Conservation (phyloP, 2,329 filamentous ascomycete species). For the Penicillium thymicola region DNA sequence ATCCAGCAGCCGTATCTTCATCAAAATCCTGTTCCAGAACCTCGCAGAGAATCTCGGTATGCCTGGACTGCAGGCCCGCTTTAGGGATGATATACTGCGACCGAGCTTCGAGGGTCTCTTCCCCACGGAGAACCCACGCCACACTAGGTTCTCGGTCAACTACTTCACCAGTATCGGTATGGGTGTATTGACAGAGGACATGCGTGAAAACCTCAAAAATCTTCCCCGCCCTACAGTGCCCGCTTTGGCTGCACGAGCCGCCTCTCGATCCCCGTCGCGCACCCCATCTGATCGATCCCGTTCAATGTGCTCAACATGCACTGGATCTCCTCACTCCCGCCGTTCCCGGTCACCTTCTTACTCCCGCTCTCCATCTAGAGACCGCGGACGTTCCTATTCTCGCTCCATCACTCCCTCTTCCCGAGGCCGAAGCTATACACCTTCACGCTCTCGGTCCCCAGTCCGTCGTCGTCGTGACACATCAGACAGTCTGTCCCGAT, state of each 20-base stretch:
- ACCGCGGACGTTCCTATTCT: slow-evolving; percentile 32
- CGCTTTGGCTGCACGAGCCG: slow-evolving; percentile 56
- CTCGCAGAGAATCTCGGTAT: slow-evolving; percentile 83
- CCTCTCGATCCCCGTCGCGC: slow-evolving; percentile 65
- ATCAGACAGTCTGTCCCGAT: slow-evolving; percentile 35
- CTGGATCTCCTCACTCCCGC: slow-evolving; percentile 34
- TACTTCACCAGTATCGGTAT: slow-evolving; percentile 99
- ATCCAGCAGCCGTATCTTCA: slow-evolving; percentile 92
- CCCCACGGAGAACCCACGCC: slow-evolving; percentile 81
- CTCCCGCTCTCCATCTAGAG: slow-evolving; percentile 36
- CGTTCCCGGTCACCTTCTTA: slow-evolving; percentile 43
- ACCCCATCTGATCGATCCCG: slow-evolving; percentile 34
- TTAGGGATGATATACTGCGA: slow-evolving; percentile 74
- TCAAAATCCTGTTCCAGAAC: slow-evolving; percentile 96
- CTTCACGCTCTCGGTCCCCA: slow-evolving; percentile 38
- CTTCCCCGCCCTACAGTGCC: slow-evolving; percentile 80
- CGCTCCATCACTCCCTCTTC: slow-evolving; percentile 33
- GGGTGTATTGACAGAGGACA: slow-evolving; percentile 89
- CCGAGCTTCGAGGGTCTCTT: slow-evolving; percentile 82
- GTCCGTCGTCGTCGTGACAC: slow-evolving; percentile 30
- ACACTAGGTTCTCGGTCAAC: slow-evolving; percentile 96
- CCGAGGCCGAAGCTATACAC: slow-evolving; percentile 35
- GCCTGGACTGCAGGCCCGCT: slow-evolving; percentile 69
- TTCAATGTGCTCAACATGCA: slow-evolving; percentile 35
- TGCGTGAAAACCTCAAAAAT: slow-evolving; percentile 87